These are phyloP conservation scores for Pistacia atlantica DNA, from an alignment of 345 rosid species.

Conservation along the genomic window DNA sequence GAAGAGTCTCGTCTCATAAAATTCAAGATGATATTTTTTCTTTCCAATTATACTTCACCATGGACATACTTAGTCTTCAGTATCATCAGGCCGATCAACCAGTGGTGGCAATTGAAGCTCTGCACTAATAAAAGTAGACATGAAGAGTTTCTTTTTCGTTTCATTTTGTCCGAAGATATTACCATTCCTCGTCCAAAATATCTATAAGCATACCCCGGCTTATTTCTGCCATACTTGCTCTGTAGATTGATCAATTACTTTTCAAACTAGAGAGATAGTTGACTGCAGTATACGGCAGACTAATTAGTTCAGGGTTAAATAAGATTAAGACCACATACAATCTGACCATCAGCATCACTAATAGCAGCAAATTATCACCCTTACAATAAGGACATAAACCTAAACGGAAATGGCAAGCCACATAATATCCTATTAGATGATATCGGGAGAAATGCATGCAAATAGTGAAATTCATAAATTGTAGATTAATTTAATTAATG, in stretches of 20 bases:
- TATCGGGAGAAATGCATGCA: no score
- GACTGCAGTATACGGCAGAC: background rate
- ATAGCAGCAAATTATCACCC: background rate
- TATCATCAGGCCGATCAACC: constrained; percentile 73
- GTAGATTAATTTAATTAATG: no score
- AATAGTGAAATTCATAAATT: no score
- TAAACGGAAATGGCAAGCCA: background rate
- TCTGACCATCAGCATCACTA: background rate
- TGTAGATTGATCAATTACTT: constrained; percentile 16
- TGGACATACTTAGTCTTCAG: constrained; percentile 49
- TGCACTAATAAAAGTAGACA: constrained; percentile 34
- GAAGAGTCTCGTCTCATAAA: no score
- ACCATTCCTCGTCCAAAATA: constrained; percentile 95
- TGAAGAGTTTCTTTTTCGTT: background rate
- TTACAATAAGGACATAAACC: background rate
- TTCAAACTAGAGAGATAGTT: background rate
- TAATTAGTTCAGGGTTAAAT: background rate
- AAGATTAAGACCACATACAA: background rate
- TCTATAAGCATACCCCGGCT: constrained; percentile 83
- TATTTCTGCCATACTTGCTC: constrained; percentile 60
- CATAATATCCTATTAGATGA: no score
- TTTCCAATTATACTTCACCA: no score
- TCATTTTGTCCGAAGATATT: constrained; percentile 1
- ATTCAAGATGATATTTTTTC: no score
- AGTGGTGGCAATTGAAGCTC: constrained; percentile 85